A percentile compares a stretch with the other conserved stretches of the same genome.
phyloP scores from a whole-genome alignment of 345 rosid species.

The Melaleuca alternifolia region DNA sequence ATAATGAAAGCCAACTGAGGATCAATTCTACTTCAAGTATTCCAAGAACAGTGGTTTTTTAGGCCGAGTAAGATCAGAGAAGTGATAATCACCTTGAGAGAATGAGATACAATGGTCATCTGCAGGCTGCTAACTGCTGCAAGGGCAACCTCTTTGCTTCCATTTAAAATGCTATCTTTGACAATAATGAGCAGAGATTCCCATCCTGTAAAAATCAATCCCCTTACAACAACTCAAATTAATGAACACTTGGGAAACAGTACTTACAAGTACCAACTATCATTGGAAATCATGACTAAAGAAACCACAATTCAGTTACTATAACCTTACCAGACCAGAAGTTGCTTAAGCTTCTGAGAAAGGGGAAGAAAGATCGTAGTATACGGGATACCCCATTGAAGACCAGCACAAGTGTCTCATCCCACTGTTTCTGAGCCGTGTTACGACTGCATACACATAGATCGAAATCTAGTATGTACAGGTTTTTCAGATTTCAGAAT shows the following conservation, averaged over 20 bases:
- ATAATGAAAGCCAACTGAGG: neutral
- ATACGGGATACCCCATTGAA: constrained; percentile 92
- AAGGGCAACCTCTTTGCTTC: constrained; percentile 90
- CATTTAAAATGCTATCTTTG: constrained; percentile 67
- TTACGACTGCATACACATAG: constrained; percentile 63
- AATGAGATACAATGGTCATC: constrained; percentile 69
- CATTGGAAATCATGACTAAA: neutral
- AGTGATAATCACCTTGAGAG: constrained; percentile 50
- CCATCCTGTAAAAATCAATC: constrained; percentile 54
- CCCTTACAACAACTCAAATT: neutral
- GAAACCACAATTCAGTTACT: neutral
- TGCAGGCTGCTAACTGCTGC: constrained; percentile 89
- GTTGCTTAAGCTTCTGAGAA: constrained; percentile 57
- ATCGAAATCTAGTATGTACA: neutral
- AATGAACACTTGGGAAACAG: neutral
- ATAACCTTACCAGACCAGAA: constrained; percentile 74
- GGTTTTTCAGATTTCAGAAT: neutral
- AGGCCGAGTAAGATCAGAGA: neutral
- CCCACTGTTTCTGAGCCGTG: constrained; percentile 99
- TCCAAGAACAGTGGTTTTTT: neutral
- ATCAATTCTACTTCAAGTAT: neutral
- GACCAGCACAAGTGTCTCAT: constrained; percentile 92
- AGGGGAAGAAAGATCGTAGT: constrained; percentile 88
- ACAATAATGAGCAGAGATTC: constrained; percentile 71
- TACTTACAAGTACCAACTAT: neutral